A percentile compares a stretch with the other conserved stretches of the same genome.
These are phyloP conservation scores for Aspergillus alliaceus DNA, from an alignment of 2,329 filamentous ascomycete species.

Conservation along the genomic window DNA sequence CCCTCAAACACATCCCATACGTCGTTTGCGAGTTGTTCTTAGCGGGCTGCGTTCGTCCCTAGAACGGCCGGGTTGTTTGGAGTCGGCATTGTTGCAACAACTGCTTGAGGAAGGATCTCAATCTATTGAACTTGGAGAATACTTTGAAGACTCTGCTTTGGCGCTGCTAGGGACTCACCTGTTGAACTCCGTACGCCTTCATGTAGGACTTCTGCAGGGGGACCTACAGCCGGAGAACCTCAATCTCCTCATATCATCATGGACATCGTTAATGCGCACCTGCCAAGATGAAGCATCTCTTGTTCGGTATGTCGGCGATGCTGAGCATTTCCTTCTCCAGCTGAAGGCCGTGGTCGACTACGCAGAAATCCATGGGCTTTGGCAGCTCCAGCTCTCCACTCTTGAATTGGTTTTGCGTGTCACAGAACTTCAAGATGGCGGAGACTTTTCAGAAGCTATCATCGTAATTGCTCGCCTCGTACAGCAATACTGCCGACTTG, in stretches of 20 bases:
- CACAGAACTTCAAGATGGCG: slow-evolving; percentile 45
- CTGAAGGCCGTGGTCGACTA: slow-evolving; percentile 57
- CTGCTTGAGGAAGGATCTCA: slow-evolving; percentile 32
- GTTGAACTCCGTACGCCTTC: slow-evolving; percentile 35
- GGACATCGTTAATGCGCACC: slow-evolving; percentile 42
- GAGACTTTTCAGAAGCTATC: slow-evolving; percentile 41
- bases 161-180: slow-evolving; percentile 28
- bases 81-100: slow-evolving; percentile 24
- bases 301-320: slow-evolving; percentile 49
- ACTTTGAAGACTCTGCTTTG: slow-evolving; percentile 29
- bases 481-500: slow-evolving; percentile 58
- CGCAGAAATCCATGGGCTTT: slow-evolving; percentile 57
- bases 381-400: slow-evolving; percentile 49
- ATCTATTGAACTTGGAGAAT: slow-evolving; percentile 18
- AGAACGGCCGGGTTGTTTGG: slow-evolving; percentile 31
- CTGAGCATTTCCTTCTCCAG: slow-evolving; percentile 50
- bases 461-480: slow-evolving; percentile 49
- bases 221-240: slow-evolving; percentile 28
- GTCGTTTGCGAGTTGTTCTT: slow-evolving; percentile 37
- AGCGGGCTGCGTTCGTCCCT: slow-evolving; percentile 35
- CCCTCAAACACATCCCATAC: slow-evolving; percentile 33
- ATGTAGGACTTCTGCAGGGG: slow-evolving; percentile 35
- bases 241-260: slow-evolving; percentile 33
- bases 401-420: slow-evolving; percentile 51
- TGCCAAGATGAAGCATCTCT: slow-evolving; percentile 47